Conservation (phyloP, 2,329 filamentous ascomycete genomes). For the Nemania serpens region DNA sequence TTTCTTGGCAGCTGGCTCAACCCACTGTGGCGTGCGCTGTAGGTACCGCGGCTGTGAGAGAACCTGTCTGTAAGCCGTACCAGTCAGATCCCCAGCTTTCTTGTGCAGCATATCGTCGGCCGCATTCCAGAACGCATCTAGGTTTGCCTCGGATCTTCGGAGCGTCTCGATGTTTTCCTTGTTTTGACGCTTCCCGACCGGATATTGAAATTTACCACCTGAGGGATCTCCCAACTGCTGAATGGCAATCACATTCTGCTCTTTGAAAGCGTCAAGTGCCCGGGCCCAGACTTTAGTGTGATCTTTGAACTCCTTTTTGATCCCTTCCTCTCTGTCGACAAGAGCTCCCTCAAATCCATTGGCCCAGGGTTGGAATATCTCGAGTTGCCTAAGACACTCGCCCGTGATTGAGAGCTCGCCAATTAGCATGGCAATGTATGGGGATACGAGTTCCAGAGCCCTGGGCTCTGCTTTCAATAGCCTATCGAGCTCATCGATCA, state of each 20-base stretch:
- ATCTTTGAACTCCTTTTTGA: constrained; percentile 38
- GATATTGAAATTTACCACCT: constrained; percentile 49
- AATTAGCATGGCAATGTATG: constrained; percentile 44
- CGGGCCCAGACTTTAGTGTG: constrained; percentile 20
- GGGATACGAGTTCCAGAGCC: constrained; percentile 46
- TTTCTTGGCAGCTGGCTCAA: constrained; percentile 43
- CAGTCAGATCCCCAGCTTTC: constrained; percentile 31
- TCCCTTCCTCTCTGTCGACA: constrained; percentile 30
- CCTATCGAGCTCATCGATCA: constrained; percentile 56
- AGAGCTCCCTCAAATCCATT: constrained; percentile 43
- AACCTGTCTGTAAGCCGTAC: constrained; percentile 37
- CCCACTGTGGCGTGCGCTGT: constrained; percentile 55
- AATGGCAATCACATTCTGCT: constrained; percentile 21
- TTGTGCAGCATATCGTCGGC: constrained; percentile 27
- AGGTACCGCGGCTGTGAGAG: constrained; percentile 45
- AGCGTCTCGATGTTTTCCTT: constrained; percentile 32
- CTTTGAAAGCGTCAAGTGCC: constrained; percentile 26
- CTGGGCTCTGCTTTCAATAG: constrained; percentile 46
- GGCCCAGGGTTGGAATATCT: constrained; percentile 56
- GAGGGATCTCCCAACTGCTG: constrained; percentile 41
- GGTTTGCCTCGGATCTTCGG: constrained; percentile 30
- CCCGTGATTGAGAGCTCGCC: constrained; percentile 52
- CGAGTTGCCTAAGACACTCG: constrained; percentile 51
- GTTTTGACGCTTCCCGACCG: constrained; percentile 35
- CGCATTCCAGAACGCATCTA: constrained; percentile 32